Base-by-base conservation (phyloP, 805 yeast species). In the Cyberlindnera meyerae region DNA sequence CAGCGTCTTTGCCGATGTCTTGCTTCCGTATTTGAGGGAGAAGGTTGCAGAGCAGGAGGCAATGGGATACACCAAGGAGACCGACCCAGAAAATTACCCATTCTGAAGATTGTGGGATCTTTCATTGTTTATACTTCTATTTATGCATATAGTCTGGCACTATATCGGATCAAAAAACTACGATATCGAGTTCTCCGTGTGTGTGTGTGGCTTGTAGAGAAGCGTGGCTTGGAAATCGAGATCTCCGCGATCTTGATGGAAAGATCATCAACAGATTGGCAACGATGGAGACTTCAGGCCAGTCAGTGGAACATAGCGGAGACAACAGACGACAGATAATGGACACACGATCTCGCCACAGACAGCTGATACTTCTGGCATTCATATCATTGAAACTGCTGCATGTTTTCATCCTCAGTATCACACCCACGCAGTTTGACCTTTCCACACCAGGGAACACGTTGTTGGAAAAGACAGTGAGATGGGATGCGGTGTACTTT, bases 401-500 rank as follows among this genome's bases (percentile, higher is more conserved):
- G 8, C 44, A 40, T 13, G 15, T 24, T 9, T 2, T 16, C 8
- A 31, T 40, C 4, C 37, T 40, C 9, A 21, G 20, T 5, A 11
- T n/a, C 15, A 40, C 44, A 9, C 34, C 34, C 3, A 18, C 29
- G 16, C 44, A 40, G 28, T 40, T 40, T 17, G 44, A 40, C 16
- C 40, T 40, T 17, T 40, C 44, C 6, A 25, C 44, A 13, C 44
- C 35, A 5, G 40, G 44, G 13, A 18, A 8, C 18, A 30, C 37
- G 14, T 25, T 32, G 8, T 25, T 49, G 5, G 66, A 72, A 35
- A 76, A 73, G 37, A 64, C 86, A 5, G 62, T 84, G 18, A 70
- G 79, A 4, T 90, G 97, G 97, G 98, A 90, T 57, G 70, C 80
- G 2, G 93, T 88, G 0, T 88, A 79, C 58, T 88, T 83, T 52